A percentile compares a stretch with the other conserved stretches of the same genome.
These are phyloP conservation scores for Kodamaea leandrae DNA, from an alignment of 805 yeast species.

Conservation along the genomic window DNA sequence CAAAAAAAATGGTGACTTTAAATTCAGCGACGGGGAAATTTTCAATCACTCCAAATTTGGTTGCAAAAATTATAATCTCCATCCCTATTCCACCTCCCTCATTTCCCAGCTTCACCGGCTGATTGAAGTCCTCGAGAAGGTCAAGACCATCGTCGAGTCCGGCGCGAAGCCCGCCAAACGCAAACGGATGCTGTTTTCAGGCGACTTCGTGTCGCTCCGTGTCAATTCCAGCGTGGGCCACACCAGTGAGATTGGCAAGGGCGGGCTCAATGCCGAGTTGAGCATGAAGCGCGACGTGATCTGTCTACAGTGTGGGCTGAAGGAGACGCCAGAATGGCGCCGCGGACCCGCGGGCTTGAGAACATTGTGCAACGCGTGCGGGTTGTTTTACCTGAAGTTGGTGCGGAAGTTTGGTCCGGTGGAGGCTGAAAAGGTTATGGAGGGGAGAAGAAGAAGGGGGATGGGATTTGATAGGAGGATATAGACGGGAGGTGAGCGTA, in stretches of 20 bases:
- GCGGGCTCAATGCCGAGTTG: conserved; percentile 14
- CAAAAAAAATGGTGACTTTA: too few species aligned
- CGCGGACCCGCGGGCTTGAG: conserved; percentile 19
- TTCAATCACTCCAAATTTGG: background rate
- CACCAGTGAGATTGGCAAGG: conserved; percentile 4
- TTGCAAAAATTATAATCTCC: too few species aligned
- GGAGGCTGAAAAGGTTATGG: conserved; percentile 10
- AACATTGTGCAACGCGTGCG: conserved; percentile 21
- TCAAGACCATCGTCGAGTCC: background rate
- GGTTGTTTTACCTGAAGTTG: conserved; percentile 18
- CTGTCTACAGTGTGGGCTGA: conserved; percentile 20
- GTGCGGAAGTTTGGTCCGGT: conserved; percentile 10
- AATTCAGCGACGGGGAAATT: too few species aligned
- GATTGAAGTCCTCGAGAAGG: background rate
- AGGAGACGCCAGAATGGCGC: conserved; percentile 21
- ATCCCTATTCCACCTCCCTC: background rate
- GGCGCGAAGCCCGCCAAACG: background rate
- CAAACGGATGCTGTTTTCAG: background rate
- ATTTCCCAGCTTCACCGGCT: background rate
- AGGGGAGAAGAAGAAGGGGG: conserved; percentile 9
- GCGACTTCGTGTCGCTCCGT: conserved; percentile 4
- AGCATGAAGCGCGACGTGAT: conserved; percentile 6
- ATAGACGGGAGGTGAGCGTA: too few species aligned
- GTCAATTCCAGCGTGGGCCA: conserved; percentile 7
- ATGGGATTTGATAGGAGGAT: conserved; percentile 7